Evolutionary conservation across 129 eudicot species (phyloP).

Genomic region (Centrapalus pauciflorus): DNA sequence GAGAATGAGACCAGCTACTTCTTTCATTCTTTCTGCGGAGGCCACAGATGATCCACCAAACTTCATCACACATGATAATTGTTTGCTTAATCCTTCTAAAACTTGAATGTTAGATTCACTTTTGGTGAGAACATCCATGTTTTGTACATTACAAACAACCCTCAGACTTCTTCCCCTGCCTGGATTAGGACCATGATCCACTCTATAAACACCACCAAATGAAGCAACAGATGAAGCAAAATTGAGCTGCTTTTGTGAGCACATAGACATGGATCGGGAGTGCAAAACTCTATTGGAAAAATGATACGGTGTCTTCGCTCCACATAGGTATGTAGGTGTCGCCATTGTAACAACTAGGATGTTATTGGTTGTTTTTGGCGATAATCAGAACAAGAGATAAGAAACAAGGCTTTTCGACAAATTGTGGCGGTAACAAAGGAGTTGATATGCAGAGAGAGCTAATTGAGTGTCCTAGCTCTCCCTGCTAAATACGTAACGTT

Average conservation of each 20-base stretch:
- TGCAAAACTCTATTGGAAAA: conserved; percentile 18
- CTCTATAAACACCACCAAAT: neutral
- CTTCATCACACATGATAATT: conserved; percentile 88
- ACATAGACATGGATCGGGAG: conserved; percentile 27
- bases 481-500: conserved; percentile 18
- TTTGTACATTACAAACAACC: conserved; percentile 37
- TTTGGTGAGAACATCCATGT: conserved; percentile 42
- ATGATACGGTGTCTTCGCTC: conserved; percentile 25
- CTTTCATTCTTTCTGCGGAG: conserved; percentile 87
- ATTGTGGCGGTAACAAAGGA: neutral
- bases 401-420: conserved; percentile 20
- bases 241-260: conserved; percentile 14
- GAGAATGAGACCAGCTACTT: conserved; percentile 79
- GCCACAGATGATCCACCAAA: conserved; percentile 98
- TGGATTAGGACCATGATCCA: neutral
- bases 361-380: too few relatives aligned
- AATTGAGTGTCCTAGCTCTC: conserved; percentile 21
- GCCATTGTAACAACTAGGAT: conserved; percentile 25
- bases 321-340: conserved; percentile 29
- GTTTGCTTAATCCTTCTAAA: conserved; percentile 33
- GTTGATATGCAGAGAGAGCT: conserved; percentile 34
- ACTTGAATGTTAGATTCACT: conserved; percentile 27
- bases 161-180: conserved; percentile 21
- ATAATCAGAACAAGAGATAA: neutral
- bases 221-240: conserved; percentile 23